Percentiles rank a stretch among this genome's conserved stretches.
phyloP scores from a whole-genome alignment of 2,329 filamentous ascomycete species.

The Tolypocladium tundrense region DNA sequence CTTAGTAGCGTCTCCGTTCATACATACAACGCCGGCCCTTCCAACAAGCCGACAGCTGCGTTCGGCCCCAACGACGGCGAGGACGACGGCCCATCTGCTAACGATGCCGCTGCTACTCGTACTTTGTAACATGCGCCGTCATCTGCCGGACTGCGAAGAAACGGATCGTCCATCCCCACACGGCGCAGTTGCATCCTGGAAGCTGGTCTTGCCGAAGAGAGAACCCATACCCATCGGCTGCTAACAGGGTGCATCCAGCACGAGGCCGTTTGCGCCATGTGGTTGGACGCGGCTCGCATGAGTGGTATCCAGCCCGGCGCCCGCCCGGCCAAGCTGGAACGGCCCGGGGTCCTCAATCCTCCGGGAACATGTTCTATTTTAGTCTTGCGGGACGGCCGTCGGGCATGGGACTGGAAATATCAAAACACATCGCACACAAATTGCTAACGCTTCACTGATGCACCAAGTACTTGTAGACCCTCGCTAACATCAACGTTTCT shows the following conservation, averaged over 20 bases:
- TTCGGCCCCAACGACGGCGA: not conserved
- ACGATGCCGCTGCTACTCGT: not conserved
- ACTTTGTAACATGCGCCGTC: not conserved
- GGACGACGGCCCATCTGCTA: not conserved
- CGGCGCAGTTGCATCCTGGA: not conserved
- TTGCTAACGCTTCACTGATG: not conserved
- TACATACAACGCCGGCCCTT: not conserved
- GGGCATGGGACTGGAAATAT: not conserved
- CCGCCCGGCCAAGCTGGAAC: not conserved
- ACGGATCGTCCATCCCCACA: not conserved
- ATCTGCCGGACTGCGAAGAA: not conserved
- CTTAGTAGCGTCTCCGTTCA: conserved; percentile 3
- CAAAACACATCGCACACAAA: not conserved
- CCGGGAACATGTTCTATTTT: not conserved
- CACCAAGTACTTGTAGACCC: not conserved
- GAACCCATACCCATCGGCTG: no score
- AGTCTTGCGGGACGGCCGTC: not conserved
- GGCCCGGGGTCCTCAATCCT: not conserved
- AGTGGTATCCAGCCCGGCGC: not conserved
- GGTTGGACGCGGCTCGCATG: not conserved
- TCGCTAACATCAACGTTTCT: not conserved
- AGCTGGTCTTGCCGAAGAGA: not conserved
- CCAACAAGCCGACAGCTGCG: not conserved
- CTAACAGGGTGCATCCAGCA: no score
- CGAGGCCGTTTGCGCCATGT: not conserved